These are phyloP conservation scores for Furcasterigmium sp. DNA, from an alignment of 2,329 filamentous ascomycete genomes.

Conservation along the genomic window DNA sequence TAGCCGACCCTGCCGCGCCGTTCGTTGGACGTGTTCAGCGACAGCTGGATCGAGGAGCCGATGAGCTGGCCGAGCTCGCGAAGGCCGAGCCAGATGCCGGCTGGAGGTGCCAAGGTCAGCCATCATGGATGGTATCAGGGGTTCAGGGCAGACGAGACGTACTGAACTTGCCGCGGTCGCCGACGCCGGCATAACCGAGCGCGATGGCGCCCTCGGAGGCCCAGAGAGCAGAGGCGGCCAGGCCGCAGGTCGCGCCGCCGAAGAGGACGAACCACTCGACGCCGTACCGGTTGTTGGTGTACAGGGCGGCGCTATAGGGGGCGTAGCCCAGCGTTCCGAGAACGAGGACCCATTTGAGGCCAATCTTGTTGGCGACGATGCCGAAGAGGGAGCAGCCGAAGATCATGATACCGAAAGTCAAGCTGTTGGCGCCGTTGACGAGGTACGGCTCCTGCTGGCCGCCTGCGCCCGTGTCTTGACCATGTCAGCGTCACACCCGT, in stretches of 20 bases:
- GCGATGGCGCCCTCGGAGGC: slow-evolving; percentile 26
- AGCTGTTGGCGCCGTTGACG: slow-evolving; percentile 64
- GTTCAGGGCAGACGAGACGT: no score
- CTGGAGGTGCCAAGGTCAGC: no score
- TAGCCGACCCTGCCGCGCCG: slow-evolving; percentile 40
- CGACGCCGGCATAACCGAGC: slow-evolving; percentile 24
- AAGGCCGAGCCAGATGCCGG: slow-evolving; percentile 48
- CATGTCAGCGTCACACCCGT: background rate
- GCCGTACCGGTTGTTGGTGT: slow-evolving; percentile 37
- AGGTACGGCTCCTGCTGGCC: slow-evolving; percentile 60
- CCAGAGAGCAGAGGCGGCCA: slow-evolving; percentile 31
- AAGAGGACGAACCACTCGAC: slow-evolving; percentile 37
- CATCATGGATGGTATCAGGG: no score
- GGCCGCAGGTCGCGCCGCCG: slow-evolving; percentile 33
- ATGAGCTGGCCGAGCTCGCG: slow-evolving; percentile 48
- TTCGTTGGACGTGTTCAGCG: slow-evolving; percentile 37
- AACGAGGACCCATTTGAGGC: slow-evolving; percentile 28
- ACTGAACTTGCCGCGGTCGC: slow-evolving; percentile 37
- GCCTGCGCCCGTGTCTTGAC: slow-evolving; percentile 48
- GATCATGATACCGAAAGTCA: slow-evolving; percentile 57
- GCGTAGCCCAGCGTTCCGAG: slow-evolving; percentile 37
- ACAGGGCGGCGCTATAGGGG: slow-evolving; percentile 35
- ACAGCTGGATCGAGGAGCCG: slow-evolving; percentile 44
- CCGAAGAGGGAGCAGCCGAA: slow-evolving; percentile 34
- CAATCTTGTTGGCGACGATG: slow-evolving; percentile 30